These are phyloP conservation scores for Sphaerostilbella broomeana DNA, from an alignment of 2,329 filamentous ascomycete genomes.

Conservation along the genomic window DNA sequence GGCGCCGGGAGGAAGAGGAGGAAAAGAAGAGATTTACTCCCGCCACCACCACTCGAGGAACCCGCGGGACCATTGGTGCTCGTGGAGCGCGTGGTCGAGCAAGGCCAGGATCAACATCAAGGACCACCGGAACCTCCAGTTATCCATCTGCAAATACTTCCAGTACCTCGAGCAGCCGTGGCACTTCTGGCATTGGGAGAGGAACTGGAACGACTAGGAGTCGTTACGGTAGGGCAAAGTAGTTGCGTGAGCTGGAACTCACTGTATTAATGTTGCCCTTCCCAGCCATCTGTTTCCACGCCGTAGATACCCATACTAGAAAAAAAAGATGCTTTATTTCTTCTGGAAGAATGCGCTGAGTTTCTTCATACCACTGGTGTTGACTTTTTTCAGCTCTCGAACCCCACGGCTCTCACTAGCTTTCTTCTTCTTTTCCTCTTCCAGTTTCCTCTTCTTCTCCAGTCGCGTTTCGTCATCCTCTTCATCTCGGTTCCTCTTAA, in stretches of 20 bases:
- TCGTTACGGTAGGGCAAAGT: conserved; percentile 29
- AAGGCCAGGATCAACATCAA: conserved; percentile 17
- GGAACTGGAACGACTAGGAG: conserved; percentile 27
- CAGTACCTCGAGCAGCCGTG: conserved; percentile 26
- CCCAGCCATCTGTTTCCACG: conserved; percentile 9
- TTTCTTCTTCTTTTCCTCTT: conserved; percentile 85
- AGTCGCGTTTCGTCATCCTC: conserved; percentile 58
- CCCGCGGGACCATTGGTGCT: conserved; percentile 18
- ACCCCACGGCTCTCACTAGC: conserved; percentile 67
- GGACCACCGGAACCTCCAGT: conserved; percentile 21
- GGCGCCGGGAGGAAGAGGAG: conserved; percentile 57
- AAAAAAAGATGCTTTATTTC: conserved; percentile 29
- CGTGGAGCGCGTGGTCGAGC: conserved; percentile 19
- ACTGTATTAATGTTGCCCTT: not conserved
- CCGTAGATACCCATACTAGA: conserved; percentile 25
- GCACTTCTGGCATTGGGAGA: conserved; percentile 30
- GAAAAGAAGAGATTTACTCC: conserved; percentile 28
- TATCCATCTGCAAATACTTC: conserved; percentile 24
- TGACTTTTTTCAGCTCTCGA: conserved; percentile 78
- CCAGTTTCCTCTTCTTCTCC: conserved; percentile 78
- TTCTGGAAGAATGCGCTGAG: conserved; percentile 91
- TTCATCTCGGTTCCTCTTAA: conserved; percentile 61
- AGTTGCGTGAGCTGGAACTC: conserved; percentile 9
- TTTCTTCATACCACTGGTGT: conserved; percentile 93
- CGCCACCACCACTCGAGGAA: conserved; percentile 23